Evolutionary conservation across 2,329 filamentous ascomycete genomes (phyloP).

Genomic region (Pseudocercospora crystallina): DNA sequence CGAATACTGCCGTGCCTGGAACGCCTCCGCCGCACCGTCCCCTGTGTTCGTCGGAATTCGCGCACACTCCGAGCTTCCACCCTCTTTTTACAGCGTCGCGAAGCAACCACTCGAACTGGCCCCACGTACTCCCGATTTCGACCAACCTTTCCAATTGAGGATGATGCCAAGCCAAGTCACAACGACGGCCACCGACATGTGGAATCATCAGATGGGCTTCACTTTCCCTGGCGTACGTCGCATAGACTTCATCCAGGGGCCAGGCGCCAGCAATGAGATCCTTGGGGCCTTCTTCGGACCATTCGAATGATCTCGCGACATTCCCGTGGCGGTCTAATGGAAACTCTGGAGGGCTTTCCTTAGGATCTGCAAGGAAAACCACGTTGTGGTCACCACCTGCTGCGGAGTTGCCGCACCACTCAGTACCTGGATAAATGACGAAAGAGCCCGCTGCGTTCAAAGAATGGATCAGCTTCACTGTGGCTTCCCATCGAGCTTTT

Average conservation of each 20-base stretch:
- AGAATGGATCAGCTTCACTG: conserved; percentile 18
- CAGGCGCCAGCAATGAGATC: conserved; percentile 37
- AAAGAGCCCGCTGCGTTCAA: conserved; percentile 29
- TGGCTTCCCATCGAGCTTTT: conserved; percentile 34
- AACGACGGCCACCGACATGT: conserved; percentile 38
- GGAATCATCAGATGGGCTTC: conserved; percentile 39
- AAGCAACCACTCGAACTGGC: conserved; percentile 39
- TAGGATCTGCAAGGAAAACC: conserved; percentile 37
- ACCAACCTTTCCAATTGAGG: conserved; percentile 38
- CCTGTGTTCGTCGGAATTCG: conserved; percentile 40
- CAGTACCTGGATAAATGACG: conserved; percentile 37
- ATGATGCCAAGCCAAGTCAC: conserved; percentile 40
- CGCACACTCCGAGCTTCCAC: conserved; percentile 38
- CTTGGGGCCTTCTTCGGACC: conserved; percentile 38
- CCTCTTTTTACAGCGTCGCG: conserved; percentile 27
- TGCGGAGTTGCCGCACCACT: conserved; percentile 40
- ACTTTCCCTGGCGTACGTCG: conserved; percentile 37
- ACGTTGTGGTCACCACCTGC: conserved; percentile 35
- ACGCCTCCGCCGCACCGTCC: conserved; percentile 40
- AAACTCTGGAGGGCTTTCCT: conserved; percentile 29
- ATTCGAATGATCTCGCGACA: conserved; percentile 40
- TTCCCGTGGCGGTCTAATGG: conserved; percentile 36
- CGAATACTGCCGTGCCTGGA: conserved; percentile 37
- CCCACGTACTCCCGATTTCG: conserved; percentile 41
- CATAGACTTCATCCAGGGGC: conserved; percentile 41